These are phyloP conservation scores for Xylariales sp. DNA, from an alignment of 2,329 filamentous ascomycete genomes.

Conservation along the genomic window DNA sequence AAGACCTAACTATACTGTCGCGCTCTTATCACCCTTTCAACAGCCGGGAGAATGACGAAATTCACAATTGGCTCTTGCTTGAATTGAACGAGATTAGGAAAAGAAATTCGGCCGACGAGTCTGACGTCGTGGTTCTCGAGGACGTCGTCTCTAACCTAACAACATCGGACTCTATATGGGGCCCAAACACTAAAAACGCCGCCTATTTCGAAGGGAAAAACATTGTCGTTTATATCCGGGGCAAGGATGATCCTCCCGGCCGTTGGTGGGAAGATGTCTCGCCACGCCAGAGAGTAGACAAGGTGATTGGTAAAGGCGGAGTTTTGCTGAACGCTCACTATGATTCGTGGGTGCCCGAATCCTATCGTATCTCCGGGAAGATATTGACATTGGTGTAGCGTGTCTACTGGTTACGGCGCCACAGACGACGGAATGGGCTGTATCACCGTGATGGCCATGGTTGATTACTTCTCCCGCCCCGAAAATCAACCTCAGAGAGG, in stretches of 20 bases:
- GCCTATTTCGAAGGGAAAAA: conserved; percentile 95
- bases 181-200: conserved; percentile 52
- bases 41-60: conserved; percentile 81
- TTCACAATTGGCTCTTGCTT: conserved; percentile 79
- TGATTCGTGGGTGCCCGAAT: conserved; percentile 67
- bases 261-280: conserved; percentile 74
- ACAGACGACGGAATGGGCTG: conserved; percentile 95
- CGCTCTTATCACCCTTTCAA: conserved; percentile 88
- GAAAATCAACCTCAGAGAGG: conserved; percentile 81
- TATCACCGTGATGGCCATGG: conserved; percentile 84
- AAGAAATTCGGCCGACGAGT: conserved; percentile 63
- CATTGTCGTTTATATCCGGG: conserved; percentile 90
- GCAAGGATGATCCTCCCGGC: conserved; percentile 76
- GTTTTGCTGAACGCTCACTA: conserved; percentile 96
- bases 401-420: conserved; percentile 90
- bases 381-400: conserved; percentile 61
- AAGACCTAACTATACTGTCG: conserved; percentile 81
- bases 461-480: conserved; percentile 83
- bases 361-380: background rate
- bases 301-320: conserved; percentile 72
- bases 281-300: conserved; percentile 53
- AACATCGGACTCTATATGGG: conserved; percentile 56
- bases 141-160: conserved; percentile 84
- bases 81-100: conserved; percentile 78
- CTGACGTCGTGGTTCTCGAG: conserved; percentile 76